phyloP scores from a whole-genome alignment of 1,284 basidiomycete species.

The Naganishia cerealis region DNA sequence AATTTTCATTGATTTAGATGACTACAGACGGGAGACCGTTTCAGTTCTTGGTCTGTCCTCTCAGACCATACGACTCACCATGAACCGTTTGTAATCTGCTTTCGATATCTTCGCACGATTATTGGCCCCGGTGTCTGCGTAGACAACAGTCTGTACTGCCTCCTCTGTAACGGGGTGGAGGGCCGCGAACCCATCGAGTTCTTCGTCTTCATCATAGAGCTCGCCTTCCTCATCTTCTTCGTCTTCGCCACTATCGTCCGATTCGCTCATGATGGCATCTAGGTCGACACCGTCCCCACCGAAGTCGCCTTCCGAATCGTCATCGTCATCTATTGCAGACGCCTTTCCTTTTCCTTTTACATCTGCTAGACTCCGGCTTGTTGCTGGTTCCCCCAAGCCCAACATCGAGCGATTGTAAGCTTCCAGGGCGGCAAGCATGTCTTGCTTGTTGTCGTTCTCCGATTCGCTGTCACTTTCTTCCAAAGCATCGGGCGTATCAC shows the following conservation, averaged over 20 bases:
- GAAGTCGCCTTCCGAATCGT: conserved; percentile 17
- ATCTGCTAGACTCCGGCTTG: not conserved
- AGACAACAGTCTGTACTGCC: conserved; percentile 49
- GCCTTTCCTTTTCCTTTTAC: conserved; percentile 19
- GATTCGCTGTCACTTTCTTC: conserved; percentile 9
- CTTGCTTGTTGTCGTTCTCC: conserved; percentile 38
- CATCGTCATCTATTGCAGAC: conserved; percentile 6
- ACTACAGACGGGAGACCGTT: conserved; percentile 18
- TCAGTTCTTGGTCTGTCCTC: not conserved
- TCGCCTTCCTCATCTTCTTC: conserved; percentile 48
- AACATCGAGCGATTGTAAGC: conserved; percentile 51
- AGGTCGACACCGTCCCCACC: conserved; percentile 36
- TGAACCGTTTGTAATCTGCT: conserved; percentile 49
- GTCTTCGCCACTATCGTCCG: conserved; percentile 40
- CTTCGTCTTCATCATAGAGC: conserved; percentile 41
- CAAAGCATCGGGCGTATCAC: not conserved
- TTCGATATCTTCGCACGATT: conserved; percentile 36
- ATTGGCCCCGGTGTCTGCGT: conserved; percentile 33
- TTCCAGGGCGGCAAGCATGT: conserved; percentile 52
- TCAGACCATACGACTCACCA: conserved; percentile 39
- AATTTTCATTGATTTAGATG: conserved; percentile 52
- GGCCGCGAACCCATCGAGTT: conserved; percentile 2
- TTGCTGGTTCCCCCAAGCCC: conserved; percentile 33
- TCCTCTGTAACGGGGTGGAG: not conserved
- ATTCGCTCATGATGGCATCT: conserved; percentile 15